Percentiles rank a stretch among this genome's conserved stretches.
Evolutionary conservation across 306 rosid genomes (phyloP).

Genomic region (Casuarina cunninghamiana): DNA sequence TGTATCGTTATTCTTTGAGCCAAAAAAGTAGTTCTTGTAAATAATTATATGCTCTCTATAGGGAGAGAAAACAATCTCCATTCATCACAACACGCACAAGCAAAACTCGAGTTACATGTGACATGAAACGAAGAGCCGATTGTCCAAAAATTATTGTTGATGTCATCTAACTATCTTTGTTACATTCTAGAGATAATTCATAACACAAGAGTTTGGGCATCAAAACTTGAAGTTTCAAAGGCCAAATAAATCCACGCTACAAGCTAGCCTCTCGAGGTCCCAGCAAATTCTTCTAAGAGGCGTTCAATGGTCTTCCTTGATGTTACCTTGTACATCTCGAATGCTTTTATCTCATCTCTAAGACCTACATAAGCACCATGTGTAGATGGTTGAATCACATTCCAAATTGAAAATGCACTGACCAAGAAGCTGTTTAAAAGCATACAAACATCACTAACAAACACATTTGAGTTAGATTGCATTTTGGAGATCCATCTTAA

Average conservation of each 20-base stretch:
- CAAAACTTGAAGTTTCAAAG: no score
- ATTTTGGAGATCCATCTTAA: not conserved
- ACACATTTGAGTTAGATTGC: not conserved
- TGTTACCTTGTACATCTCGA: constrained; percentile 61
- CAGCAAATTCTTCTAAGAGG: constrained; percentile 64
- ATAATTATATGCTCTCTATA: no score
- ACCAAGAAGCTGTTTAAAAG: not conserved
- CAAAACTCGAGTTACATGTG: no score
- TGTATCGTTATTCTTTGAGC: no score
- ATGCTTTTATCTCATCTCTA: constrained; percentile 65
- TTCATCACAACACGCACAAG: no score
- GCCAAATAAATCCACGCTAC: not conserved
- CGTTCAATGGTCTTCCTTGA: constrained; percentile 71
- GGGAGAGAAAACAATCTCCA: no score
- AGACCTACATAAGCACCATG: constrained; percentile 45
- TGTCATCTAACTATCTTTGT: no score
- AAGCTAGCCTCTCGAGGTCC: constrained; percentile 32
- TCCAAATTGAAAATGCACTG: not conserved
- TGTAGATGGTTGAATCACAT: constrained; percentile 3
- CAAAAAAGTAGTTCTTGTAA: no score
- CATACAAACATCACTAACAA: not conserved
- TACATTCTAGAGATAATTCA: no score
- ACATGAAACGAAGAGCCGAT: no score
- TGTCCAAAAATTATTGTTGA: no score
- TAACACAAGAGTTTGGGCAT: no score